A percentile compares a stretch with the other conserved stretches of the same genome.
Conservation (phyloP, 2,329 filamentous ascomycete genomes). For the Trichoderma sp. region DNA sequence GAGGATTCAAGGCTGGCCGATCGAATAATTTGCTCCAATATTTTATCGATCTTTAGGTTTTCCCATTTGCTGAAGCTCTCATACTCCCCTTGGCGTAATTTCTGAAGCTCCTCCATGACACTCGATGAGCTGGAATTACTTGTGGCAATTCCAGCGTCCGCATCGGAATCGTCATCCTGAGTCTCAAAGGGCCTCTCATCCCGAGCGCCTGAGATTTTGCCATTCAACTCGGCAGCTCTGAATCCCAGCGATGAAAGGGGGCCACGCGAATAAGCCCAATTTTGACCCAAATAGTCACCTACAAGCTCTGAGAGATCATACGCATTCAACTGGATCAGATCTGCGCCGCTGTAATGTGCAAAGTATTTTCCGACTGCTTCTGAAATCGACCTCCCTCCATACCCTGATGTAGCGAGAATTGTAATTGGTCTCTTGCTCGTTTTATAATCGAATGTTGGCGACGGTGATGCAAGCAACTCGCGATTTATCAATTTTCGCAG, state of each 20-base stretch:
- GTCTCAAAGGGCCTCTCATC: conserved; percentile 31
- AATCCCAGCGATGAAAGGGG: conserved; percentile 55
- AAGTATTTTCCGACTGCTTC: conserved; percentile 57
- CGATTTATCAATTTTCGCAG: conserved; percentile 30
- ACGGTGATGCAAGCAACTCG: conserved; percentile 30
- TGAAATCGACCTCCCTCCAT: conserved; percentile 38
- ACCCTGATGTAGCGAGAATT: conserved; percentile 38
- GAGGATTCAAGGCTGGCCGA: conserved; percentile 41
- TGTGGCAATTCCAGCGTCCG: conserved; percentile 32
- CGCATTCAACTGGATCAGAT: conserved; percentile 66
- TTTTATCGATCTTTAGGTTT: conserved; percentile 57
- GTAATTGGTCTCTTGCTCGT: conserved; percentile 38
- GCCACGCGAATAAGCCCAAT: conserved; percentile 46
- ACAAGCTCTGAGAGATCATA: conserved; percentile 67
- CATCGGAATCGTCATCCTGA: conserved; percentile 37
- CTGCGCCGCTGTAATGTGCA: conserved; percentile 59
- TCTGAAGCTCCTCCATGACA: conserved; percentile 45
- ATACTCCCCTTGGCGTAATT: conserved; percentile 38
- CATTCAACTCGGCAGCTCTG: conserved; percentile 52
- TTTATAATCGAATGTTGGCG: conserved; percentile 32
- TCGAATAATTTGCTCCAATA: conserved; percentile 55
- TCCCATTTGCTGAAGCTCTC: conserved; percentile 52
- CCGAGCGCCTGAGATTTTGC: conserved; percentile 48
- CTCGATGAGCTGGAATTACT: conserved; percentile 28
- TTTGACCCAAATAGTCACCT: conserved; percentile 66